Evolutionary conservation across 805 yeast species (phyloP).

Genomic region (Candida ulmi): DNA sequence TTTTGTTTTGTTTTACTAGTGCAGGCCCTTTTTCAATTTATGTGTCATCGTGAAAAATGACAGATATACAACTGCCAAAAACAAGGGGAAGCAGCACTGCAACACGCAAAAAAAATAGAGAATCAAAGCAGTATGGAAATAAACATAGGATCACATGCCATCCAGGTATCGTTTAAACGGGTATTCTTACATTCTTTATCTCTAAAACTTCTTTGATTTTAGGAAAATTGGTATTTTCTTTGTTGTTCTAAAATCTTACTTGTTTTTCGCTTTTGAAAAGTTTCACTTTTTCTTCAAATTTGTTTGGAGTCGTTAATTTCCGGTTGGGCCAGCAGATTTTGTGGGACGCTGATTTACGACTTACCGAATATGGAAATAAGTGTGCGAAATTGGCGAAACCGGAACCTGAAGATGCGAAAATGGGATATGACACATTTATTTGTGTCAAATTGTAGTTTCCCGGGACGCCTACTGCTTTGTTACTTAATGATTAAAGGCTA

Average conservation of each 20-base stretch:
- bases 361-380: neutral
- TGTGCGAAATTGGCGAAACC: neutral
- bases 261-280: neutral
- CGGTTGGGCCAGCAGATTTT: neutral
- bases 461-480: neutral
- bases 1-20: neutral
- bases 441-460: no score
- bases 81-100: neutral
- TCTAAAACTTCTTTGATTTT: neutral
- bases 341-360: neutral
- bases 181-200: neutral
- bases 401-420: no score
- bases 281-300: conserved; percentile 4
- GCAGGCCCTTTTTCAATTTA: neutral
- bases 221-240: conserved; percentile 2
- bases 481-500: no score
- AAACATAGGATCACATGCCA: no score
- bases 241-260: conserved; percentile 6
- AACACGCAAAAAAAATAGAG: neutral
- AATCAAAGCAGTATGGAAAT: neutral
- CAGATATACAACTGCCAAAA: neutral
- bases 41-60: conserved; percentile 1
- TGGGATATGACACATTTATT: no score
- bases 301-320: neutral
- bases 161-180: neutral